Evolutionary conservation across 306 rosid species (phyloP).

Genomic region (Cicer pinnatifidum): DNA sequence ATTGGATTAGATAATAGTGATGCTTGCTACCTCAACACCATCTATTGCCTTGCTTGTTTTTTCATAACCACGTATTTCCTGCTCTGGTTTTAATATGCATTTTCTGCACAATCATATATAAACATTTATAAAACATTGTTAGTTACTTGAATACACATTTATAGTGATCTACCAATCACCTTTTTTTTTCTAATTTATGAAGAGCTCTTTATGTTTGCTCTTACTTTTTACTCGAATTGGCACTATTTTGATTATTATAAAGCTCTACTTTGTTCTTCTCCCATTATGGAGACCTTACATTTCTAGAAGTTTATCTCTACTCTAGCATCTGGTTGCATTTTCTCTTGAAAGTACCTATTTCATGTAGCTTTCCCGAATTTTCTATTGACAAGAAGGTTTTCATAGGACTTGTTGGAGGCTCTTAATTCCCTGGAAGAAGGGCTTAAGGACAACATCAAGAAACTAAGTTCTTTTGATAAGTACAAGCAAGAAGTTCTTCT

Average conservation of each 20-base stretch:
- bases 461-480: slow-evolving; percentile 84
- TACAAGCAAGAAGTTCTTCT: slow-evolving; percentile 97
- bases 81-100: slow-evolving; percentile 36
- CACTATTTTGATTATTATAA: neutral
- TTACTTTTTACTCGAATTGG: slow-evolving; percentile 17
- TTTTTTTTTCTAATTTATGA: neutral
- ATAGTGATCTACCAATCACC: neutral
- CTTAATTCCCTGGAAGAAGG: slow-evolving; percentile 83
- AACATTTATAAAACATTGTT: neutral
- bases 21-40: slow-evolving; percentile 9
- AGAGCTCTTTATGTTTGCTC: slow-evolving; percentile 18
- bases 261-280: slow-evolving; percentile 8
- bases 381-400: slow-evolving; percentile 41
- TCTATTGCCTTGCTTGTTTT: slow-evolving; percentile 26
- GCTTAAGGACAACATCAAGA: slow-evolving; percentile 86
- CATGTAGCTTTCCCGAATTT: slow-evolving; percentile 9
- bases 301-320: slow-evolving; percentile 8
- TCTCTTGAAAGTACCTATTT: slow-evolving; percentile 19
- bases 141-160: neutral
- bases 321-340: slow-evolving; percentile 7
- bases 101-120: slow-evolving; percentile 25
- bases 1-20: slow-evolving; percentile 35
- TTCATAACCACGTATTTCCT: slow-evolving; percentile 21
- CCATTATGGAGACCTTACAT: slow-evolving; percentile 23
- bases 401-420: slow-evolving; percentile 89